Evolutionary conservation across 768 basidiomycete species (phyloP).

Genomic region (Agrocybe pediades): DNA sequence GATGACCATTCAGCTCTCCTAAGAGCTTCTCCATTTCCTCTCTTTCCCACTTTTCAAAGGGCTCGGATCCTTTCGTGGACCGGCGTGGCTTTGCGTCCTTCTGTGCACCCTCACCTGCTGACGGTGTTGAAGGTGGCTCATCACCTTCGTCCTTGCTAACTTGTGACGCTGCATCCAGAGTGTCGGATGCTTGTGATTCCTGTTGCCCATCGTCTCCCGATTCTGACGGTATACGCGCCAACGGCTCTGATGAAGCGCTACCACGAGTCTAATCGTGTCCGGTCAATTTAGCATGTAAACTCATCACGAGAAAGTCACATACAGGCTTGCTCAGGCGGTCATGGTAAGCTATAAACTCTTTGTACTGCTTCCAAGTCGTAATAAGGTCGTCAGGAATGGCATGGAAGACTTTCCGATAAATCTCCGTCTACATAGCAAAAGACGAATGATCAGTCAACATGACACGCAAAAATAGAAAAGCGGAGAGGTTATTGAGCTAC

Average conservation of each 20-base stretch:
- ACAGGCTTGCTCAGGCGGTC: constrained; percentile 76
- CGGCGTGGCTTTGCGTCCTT: constrained; percentile 35
- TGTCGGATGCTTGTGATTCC: constrained; percentile 25
- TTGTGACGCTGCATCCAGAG: constrained; percentile 28
- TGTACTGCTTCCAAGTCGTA: constrained; percentile 94
- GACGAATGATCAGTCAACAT: constrained; percentile 17
- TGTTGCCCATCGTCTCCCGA: constrained; percentile 42
- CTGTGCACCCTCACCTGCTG: constrained; percentile 18
- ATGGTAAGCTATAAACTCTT: constrained; percentile 77
- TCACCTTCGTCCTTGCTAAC: constrained; percentile 34
- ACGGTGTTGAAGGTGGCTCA: constrained; percentile 25
- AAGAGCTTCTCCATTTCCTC: constrained; percentile 90
- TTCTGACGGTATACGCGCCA: constrained; percentile 62
- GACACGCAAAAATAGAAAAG: constrained; percentile 14
- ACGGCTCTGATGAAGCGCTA: constrained; percentile 39
- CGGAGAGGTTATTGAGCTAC: constrained; percentile 25
- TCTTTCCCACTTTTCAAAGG: constrained; percentile 81
- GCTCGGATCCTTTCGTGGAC: constrained; percentile 54
- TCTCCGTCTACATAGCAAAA: constrained; percentile 70
- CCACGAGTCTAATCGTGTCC: constrained; percentile 41
- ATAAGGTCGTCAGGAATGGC: constrained; percentile 91
- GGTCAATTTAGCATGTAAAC: constrained; percentile 11
- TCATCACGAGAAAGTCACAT: constrained; percentile 21
- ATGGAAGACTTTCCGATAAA: constrained; percentile 94
- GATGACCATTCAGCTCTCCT: constrained; percentile 76